Evolutionary conservation across 2,329 filamentous ascomycete genomes (phyloP).

Genomic region (Diaporthe nobilis): DNA sequence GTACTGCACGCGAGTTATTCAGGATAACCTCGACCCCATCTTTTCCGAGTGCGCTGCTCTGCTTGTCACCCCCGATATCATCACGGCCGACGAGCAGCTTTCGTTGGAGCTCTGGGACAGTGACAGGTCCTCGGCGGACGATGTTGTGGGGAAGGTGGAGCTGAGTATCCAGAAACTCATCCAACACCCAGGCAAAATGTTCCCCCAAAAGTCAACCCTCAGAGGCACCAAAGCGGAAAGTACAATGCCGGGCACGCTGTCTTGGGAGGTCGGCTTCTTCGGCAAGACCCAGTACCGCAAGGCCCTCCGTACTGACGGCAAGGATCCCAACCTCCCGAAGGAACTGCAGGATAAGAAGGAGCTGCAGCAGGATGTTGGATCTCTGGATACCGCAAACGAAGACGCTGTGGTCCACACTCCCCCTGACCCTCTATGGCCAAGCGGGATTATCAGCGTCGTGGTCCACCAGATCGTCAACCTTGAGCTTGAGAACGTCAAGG

Average conservation of each 20-base stretch:
- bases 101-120: conserved; percentile 98
- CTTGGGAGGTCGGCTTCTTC: conserved; percentile 98
- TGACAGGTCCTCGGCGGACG: conserved; percentile 91
- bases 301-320: conserved; percentile 88
- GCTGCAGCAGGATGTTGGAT: conserved; percentile 90
- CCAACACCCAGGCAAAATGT: conserved; percentile 93
- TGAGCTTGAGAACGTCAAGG: conserved; percentile 91
- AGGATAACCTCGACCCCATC: conserved; percentile 92
- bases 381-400: conserved; percentile 79
- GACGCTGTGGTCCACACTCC: conserved; percentile 91
- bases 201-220: conserved; percentile 87
- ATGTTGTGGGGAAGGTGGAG: conserved; percentile 95
- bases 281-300: conserved; percentile 90
- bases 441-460: conserved; percentile 86
- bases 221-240: conserved; percentile 86
- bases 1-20: conserved; percentile 97
- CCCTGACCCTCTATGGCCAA: conserved; percentile 96
- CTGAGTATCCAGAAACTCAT: conserved; percentile 96
- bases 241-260: conserved; percentile 91
- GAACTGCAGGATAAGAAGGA: conserved; percentile 80
- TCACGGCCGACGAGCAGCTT: conserved; percentile 93
- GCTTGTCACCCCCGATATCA: conserved; percentile 87
- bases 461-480: conserved; percentile 97
- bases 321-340: conserved; percentile 82
- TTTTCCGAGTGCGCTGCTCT: conserved; percentile 92